phyloP scores from a whole-genome alignment of 345 rosid species.

The Syzygium aqueum region DNA sequence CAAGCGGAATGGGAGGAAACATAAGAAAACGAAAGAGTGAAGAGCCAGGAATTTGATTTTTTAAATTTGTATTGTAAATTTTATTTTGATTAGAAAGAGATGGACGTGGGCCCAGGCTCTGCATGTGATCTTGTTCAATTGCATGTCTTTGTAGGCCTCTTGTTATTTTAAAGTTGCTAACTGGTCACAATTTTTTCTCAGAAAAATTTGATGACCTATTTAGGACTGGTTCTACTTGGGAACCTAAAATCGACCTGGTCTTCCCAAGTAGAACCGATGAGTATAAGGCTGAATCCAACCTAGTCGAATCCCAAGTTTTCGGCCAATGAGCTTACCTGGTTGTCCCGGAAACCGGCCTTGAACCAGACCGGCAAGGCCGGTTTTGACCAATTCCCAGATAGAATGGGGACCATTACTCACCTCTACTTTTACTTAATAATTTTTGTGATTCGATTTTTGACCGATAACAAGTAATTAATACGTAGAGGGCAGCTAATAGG shows the following conservation, averaged over 20 bases:
- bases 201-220: neutral
- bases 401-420: neutral
- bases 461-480: neutral
- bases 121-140: neutral
- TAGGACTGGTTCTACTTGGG: neutral
- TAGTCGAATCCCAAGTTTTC: neutral
- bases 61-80: neutral
- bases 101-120: neutral
- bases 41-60: neutral
- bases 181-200: neutral
- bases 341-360: neutral
- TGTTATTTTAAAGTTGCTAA: neutral
- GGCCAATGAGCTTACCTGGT: neutral
- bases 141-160: neutral
- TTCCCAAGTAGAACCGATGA: neutral
- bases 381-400: neutral
- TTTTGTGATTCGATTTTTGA: neutral
- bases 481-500: neutral
- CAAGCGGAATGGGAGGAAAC: neutral
- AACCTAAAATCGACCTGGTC: neutral
- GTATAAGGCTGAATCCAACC: neutral
- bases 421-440: neutral
- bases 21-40: neutral
- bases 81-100: neutral
- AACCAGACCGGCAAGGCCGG: neutral